Evolutionary conservation across 768 basidiomycete genomes (phyloP), one percentile per base, ranked within the genome.

Genomic region (Lactifluus pinguis): DNA sequence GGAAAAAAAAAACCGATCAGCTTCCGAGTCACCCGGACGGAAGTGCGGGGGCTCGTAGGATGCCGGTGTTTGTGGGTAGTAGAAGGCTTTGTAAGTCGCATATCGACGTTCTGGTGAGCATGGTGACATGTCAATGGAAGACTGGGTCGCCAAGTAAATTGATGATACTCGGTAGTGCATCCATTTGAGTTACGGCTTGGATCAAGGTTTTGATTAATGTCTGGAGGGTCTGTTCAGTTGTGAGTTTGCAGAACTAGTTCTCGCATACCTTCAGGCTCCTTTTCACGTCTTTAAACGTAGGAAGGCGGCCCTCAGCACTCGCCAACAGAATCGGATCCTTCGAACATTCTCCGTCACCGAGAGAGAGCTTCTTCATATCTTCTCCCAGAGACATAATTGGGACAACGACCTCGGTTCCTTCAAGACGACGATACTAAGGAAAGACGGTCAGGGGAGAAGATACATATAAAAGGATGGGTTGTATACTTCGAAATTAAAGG

Each of bases 21-120:
- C 81, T n/a, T 84, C 77, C 6, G 74, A 73, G 67, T 93, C 89
- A 0, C 84, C 89, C 5, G 86, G 73, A 59, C 80, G 79, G 68
- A 93, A 93, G 70, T 85, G 76, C 0, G 87, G 88, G 6, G 92
- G 92, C 69, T 95, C 88, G 67, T 95, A 95, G 53, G 92, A 85
- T 9, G 77, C 74, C 0, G 92, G 92, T 13, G 90, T 85, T 21
- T 82, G 77, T 50, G 89, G 84, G 14, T 86, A 87, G 70, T 92
- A 94, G 69, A 87, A 91, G 11, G 91, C 72, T 69, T 95, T 94
- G 76, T 94, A 90, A 21, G 86, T 89, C n/a, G 91, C 89, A 68
- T 79, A 94, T 38, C 92, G 86, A 50, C 84, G 85, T 67, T 83
- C 90, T 89, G 68, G 17, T 32, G 19, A 13, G n/a, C 53, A 56